Evolutionary conservation across 2,329 filamentous ascomycete species (phyloP).

Genomic region (Cladosporium sp.): DNA sequence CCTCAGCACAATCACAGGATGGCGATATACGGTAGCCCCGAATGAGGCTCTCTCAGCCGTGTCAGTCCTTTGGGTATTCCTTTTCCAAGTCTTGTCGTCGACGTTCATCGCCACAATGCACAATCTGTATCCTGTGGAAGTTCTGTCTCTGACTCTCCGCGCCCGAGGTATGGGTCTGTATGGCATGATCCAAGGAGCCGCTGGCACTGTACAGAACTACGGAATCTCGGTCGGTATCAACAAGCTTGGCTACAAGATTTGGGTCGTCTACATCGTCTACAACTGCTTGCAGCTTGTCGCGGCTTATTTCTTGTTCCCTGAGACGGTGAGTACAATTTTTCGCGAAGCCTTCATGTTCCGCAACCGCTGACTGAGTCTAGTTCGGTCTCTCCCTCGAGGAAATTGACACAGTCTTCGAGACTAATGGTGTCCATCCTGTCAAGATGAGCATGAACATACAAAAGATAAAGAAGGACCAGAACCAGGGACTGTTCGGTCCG

Average conservation of each 20-base stretch:
- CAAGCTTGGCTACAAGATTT: constrained; percentile 53
- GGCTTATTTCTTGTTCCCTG: constrained; percentile 55
- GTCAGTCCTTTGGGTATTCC: constrained; percentile 51
- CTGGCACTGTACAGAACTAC: constrained; percentile 47
- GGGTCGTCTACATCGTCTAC: constrained; percentile 53
- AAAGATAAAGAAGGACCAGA: constrained; percentile 23
- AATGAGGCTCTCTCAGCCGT: constrained; percentile 41
- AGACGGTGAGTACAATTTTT: constrained; percentile 43
- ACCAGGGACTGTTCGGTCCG: neutral
- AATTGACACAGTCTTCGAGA: constrained; percentile 60
- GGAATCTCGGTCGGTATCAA: constrained; percentile 50
- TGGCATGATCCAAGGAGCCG: constrained; percentile 47
- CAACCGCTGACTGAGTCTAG: neutral
- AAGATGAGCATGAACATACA: constrained; percentile 47
- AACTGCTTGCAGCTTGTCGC: constrained; percentile 50
- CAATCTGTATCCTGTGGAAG: constrained; percentile 13
- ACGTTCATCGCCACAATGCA: constrained; percentile 40
- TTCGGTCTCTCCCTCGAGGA: constrained; percentile 51
- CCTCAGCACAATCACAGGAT: constrained; percentile 50
- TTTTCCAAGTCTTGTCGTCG: constrained; percentile 51
- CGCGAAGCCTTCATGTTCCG: neutral
- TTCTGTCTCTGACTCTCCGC: constrained; percentile 6
- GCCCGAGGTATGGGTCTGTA: constrained; percentile 33
- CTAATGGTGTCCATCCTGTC: constrained; percentile 43
- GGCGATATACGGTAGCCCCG: constrained; percentile 43